A percentile compares a stretch with the other conserved stretches of the same genome.
Evolutionary conservation across 176 grass and related monocot species (phyloP).

Genomic region (Lolium perenne): DNA sequence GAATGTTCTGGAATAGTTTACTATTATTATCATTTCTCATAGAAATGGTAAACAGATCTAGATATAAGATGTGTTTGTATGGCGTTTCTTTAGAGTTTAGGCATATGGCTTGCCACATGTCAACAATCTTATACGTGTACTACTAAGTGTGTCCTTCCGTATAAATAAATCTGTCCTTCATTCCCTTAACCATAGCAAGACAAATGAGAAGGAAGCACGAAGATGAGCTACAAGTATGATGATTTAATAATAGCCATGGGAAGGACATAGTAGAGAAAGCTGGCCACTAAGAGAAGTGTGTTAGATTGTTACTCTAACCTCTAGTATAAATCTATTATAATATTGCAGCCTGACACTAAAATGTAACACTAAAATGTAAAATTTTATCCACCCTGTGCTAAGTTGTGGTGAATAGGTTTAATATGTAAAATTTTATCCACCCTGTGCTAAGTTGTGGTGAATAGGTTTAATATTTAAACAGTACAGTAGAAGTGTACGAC

Average conservation of each 20-base stretch:
- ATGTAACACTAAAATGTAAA: conserved; percentile 14
- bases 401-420: neutral
- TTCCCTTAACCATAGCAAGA: neutral
- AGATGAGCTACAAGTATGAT: neutral
- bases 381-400: neutral
- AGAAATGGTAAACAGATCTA: neutral
- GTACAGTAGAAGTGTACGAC: neutral
- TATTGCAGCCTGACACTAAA: neutral
- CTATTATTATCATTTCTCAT: neutral
- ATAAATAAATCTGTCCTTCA: neutral
- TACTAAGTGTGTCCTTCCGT: neutral
- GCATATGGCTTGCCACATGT: neutral
- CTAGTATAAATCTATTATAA: neutral
- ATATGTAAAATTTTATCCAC: neutral
- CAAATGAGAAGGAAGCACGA: neutral
- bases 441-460: neutral
- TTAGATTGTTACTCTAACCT: neutral
- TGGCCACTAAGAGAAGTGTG: neutral
- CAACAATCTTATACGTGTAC: neutral
- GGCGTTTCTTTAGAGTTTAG: neutral
- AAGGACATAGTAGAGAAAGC: neutral
- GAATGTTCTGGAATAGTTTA: neutral
- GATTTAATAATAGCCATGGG: neutral
- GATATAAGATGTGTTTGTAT: neutral
- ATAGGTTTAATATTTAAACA: neutral